Conservation (phyloP, 257 asterid species). For the Haberlea rhodopensis region DNA sequence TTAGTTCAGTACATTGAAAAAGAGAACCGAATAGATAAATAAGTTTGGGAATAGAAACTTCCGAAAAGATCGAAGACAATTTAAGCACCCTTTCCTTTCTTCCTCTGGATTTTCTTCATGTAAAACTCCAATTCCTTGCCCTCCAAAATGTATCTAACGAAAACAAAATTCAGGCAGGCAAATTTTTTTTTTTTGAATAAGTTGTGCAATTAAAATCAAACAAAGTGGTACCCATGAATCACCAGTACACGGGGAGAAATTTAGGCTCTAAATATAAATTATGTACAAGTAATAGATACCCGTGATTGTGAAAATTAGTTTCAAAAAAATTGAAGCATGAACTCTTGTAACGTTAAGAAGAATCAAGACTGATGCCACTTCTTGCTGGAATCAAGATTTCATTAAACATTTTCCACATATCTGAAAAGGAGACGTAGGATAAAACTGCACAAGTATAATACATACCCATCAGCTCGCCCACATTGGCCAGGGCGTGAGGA, state of each 20-base stretch:
- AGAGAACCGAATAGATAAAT: neutral
- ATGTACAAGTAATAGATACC: neutral
- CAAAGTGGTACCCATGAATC: no score
- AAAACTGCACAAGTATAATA: neutral
- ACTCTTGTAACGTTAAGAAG: neutral
- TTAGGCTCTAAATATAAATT: no score
- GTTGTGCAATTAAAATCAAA: conserved; percentile 27
- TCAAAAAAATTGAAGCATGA: neutral
- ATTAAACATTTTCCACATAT: neutral
- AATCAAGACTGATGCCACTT: neutral
- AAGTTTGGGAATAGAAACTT: conserved; percentile 9
- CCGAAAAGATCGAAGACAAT: neutral
- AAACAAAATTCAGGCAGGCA: no score
- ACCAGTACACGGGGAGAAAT: no score
- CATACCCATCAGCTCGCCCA: conserved; percentile 66
- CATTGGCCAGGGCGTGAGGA: no score
- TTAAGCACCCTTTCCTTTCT: conserved; percentile 36
- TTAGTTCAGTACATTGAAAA: neutral
- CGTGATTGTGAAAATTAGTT: no score
- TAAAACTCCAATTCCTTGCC: no score
- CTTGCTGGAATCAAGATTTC: neutral
- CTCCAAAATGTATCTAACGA: no score
- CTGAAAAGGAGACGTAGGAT: neutral
- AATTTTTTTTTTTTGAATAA: conserved; percentile 39
- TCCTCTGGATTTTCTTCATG: no score